Base-by-base conservation (phyloP, 768 basidiomycete species). In the Ephemerocybe angulata region DNA sequence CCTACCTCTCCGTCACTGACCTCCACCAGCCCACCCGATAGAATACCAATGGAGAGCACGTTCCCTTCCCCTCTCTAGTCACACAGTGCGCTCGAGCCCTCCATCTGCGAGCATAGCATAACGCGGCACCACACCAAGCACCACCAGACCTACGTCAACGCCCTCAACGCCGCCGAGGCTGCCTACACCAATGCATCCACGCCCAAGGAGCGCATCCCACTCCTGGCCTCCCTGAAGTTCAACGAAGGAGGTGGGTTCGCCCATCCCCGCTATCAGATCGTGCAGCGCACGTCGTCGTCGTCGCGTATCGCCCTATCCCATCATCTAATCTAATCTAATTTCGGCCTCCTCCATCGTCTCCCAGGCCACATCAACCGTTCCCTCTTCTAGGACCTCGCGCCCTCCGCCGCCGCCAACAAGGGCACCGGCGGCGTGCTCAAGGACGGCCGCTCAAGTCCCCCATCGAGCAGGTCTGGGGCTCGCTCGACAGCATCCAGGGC, bases 301-400 rank as follows among this genome's bases (percentile, higher is more conserved):
- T 35, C 33, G 33, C 8, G 33, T n/a, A n/a, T n/a, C n/a, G n/a
- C n/a, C n/a, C n/a, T n/a, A n/a, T n/a, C 8, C 17, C 33, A 17
- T 8, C 17, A 35, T 35, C 38, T 41, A 41, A 41, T 41, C 38
- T 41, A 41, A 6, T 41, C 17, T 41, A 19, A 41, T 41, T 19
- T 41, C 6, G 7, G 38, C 17, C 15, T 10, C n/a, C 6, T 19
- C 38, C n/a, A 13, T 19, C 17, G 7, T 41, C 33, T 8, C 38
- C 7, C 38, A 41, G 38, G 38, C 7, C 38, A 41, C 38, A 41
- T 41, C 38, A 41, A 94, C 75, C 92, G 93, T 76, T 89, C 93
- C 50, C 84, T 95, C 55, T 98, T 98, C 82, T 97, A 95, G 75
- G 95, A 94, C 78, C 79, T 97, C 53, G 86, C 92, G 2, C 90